phyloP scores from a whole-genome alignment of 257 asterid species.

The Ilex aquifolium region DNA sequence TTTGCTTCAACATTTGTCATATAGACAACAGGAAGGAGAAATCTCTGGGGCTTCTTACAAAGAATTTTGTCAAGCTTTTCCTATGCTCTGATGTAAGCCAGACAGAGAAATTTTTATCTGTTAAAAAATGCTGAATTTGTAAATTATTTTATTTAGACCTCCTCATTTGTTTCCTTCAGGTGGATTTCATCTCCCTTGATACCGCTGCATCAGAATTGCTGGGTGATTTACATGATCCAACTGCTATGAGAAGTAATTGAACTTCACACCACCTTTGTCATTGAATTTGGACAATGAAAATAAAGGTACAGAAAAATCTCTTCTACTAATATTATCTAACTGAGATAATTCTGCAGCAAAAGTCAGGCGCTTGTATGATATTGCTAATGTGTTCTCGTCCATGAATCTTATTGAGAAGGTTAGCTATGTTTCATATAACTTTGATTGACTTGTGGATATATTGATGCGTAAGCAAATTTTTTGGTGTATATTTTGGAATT shows the following conservation, averaged over 20 bases:
- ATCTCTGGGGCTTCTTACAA: constrained; percentile 52
- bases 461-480: background rate
- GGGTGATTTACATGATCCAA: constrained; percentile 40
- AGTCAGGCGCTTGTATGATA: constrained; percentile 62
- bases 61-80: constrained; percentile 60
- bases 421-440: constrained; percentile 4
- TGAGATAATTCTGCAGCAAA: constrained; percentile 44
- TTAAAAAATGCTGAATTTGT: background rate
- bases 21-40: constrained; percentile 52
- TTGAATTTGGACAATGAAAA: constrained; percentile 9
- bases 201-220: constrained; percentile 54
- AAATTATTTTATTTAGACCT: background rate
- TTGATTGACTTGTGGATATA: constrained; percentile 2
- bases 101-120: constrained; percentile 1
- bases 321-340: constrained; percentile 3
- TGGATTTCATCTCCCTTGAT: constrained; percentile 48
- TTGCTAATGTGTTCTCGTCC: constrained; percentile 60
- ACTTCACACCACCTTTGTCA: constrained; percentile 18
- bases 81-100: constrained; percentile 59
- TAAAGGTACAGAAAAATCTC: background rate
- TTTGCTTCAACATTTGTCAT: constrained; percentile 7
- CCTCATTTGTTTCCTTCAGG: constrained; percentile 32
- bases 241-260: constrained; percentile 50
- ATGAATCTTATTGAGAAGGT: constrained; percentile 70
- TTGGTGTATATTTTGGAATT: background rate